Evolutionary conservation across 352 stramenopile species (phyloP), one percentile per base, ranked within the genome.

Genomic region (Saprolegnia diclina): DNA sequence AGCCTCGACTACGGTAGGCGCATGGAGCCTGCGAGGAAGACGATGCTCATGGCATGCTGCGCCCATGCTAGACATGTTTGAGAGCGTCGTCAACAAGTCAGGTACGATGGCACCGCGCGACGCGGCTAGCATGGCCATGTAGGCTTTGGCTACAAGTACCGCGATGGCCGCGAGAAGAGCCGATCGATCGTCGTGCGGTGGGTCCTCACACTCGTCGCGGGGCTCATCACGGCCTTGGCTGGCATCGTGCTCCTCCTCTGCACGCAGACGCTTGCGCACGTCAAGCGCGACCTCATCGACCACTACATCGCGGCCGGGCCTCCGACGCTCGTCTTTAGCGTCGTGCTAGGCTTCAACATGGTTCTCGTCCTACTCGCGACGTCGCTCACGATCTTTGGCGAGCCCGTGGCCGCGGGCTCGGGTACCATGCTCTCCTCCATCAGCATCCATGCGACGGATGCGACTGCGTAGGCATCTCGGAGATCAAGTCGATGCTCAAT

Each of bases 401-500:
- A 94, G 64, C 82, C 83, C 5, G 84, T 94, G 29, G 83, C 84
- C 45, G 86, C 86, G 46, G 86, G 86, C 56, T 94, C 86, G 19
- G 83, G 81, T 89, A 67, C n/a, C 5, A 68, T 73, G 38, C 62
- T 14, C 24, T 13, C 29, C 42, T 74, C 3, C 50, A 37, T 21
- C 4, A 45, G 52, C 35, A 56, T 57, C 61, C 29, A 26, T 35
- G 38, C 40, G 38, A n/a, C 37, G 59, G 5, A 10, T 13, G 0
- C 35, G 29, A 35, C 26, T 32, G 26, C 11, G 32, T 61, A 88
- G 91, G 91, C 26, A 97, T 98, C 54, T 95, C 90, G 22, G 90
- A 97, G 73, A 85, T 98, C 57, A 97, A 97, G 74, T 93, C 88
- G 16, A 97, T 91, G 65, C 80, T 98, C 13, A 98, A 98, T 71